phyloP scores from a whole-genome alignment of 306 rosid species.

The Vicia faba region DNA sequence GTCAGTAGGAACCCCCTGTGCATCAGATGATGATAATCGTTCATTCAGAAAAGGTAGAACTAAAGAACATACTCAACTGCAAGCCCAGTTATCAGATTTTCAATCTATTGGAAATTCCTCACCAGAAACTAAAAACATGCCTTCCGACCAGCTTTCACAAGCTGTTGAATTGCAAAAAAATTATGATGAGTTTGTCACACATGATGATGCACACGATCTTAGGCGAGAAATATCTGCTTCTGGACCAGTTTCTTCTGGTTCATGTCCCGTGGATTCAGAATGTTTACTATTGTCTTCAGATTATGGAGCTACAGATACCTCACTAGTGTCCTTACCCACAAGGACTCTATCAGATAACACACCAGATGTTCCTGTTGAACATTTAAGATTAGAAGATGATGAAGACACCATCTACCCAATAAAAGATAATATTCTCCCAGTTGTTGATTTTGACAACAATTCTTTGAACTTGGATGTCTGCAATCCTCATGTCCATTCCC shows the following conservation, averaged over 20 bases:
- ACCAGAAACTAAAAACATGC: too few relatives aligned
- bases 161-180: too few relatives aligned
- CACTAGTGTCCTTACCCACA: too few relatives aligned
- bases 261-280: conserved; percentile 44
- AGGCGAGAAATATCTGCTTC: too few relatives aligned
- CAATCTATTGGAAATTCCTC: conserved; percentile 35
- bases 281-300: conserved; percentile 39
- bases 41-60: conserved; percentile 36
- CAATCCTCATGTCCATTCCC: too few relatives aligned
- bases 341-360: conserved; percentile 46
- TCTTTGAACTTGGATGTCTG: too few relatives aligned
- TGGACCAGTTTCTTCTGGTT: too few relatives aligned
- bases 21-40: conserved; percentile 38
- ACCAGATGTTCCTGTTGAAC: conserved; percentile 32
- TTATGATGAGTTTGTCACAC: too few relatives aligned
- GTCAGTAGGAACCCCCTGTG: conserved; percentile 29
- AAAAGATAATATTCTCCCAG: too few relatives aligned
- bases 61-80: conserved; percentile 27
- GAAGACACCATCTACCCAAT: conserved; percentile 45
- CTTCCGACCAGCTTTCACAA: too few relatives aligned
- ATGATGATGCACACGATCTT: too few relatives aligned
- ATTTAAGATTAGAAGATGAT: conserved; percentile 40
- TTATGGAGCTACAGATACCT: conserved; percentile 41
- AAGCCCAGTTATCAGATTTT: conserved; percentile 39
- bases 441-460: too few relatives aligned